Evolutionary conservation across 2,329 filamentous ascomycete genomes (phyloP), one percentile per base, ranked within the genome.

Genomic region (Cercospora berteroae): DNA sequence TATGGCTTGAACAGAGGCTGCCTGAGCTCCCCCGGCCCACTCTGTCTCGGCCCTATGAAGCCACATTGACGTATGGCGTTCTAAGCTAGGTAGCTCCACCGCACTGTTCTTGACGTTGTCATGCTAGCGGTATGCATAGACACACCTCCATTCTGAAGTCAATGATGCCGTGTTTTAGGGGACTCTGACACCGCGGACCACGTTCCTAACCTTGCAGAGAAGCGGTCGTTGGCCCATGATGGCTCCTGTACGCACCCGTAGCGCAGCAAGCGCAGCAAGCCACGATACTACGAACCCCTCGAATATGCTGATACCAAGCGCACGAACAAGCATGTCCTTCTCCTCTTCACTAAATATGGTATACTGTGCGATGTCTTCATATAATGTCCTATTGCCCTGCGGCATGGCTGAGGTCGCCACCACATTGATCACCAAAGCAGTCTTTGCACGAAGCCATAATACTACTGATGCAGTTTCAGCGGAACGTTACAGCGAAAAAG

Each of bases 11-110:
- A 33, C 20, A 48, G 48, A 59, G 66, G 67, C 66, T 67, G 62
- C 66, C 66, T 70, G 66, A 70, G 57, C 57, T 62, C 61, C 65
- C 57, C 62, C 29, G n/a, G 20, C 20, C 18, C 20, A 56, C 60
- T 29, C 29, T 27, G 4, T 52, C 29, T 29, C 50, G 56, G 61
- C 23, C 66, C 63, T 59, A 63, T 55, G 44, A 68, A 36, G 56
- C 44, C 66, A 52, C 59, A 5, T 57, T 69, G 65, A 71, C 65
- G 69, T 71, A 66, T 64, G 65, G 61, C 65, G 60, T 36, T 58
- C 55, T 58, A 61, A 63, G 65, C 65, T 67, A 60, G 31, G 36
- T 7, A 31, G 36, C 52, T 55, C 58, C 27, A 27, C 23, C 44
- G 50, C 55, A 64, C 50, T 56, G 62, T 20, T 42, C 18, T 61